Percentiles rank a stretch among this genome's conserved stretches.
Conservation (phyloP, 75 land plant genomes). For the Ceratopteris richardii region DNA sequence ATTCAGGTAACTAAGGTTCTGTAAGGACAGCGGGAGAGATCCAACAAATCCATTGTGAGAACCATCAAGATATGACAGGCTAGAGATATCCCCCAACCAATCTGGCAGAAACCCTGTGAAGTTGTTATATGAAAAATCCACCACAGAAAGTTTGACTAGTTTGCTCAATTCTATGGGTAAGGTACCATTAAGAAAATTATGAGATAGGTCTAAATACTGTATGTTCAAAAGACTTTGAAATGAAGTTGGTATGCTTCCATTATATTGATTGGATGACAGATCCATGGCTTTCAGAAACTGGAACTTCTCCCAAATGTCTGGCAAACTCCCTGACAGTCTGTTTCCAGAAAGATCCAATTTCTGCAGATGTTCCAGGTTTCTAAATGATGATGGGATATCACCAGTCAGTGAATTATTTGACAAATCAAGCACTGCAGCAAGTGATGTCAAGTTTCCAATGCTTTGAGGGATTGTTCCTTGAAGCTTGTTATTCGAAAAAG, state of each 20-base stretch:
- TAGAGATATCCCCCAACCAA: constrained; percentile 21
- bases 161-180: not conserved
- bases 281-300: not conserved
- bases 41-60: constrained; percentile 1
- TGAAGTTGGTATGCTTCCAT: constrained; percentile 2
- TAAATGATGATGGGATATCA: constrained; percentile 20
- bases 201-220: constrained; percentile 3
- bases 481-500: constrained; percentile 22
- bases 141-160: not conserved
- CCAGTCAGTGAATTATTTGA: constrained; percentile 17
- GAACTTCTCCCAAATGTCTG: constrained; percentile 9
- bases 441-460: constrained; percentile 12
- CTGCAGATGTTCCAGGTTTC: constrained; percentile 13
- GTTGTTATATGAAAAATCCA: constrained; percentile 34
- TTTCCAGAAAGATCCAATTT: constrained; percentile 25
- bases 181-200: not conserved
- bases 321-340: constrained; percentile 14
- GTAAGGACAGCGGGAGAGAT: not conserved
- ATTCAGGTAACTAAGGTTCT: not conserved
- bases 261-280: not conserved
- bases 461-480: constrained; percentile 16
- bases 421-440: constrained; percentile 15
- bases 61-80: constrained; percentile 13
- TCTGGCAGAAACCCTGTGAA: constrained; percentile 30
- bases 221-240: not conserved